Base-by-base conservation (phyloP, 768 basidiomycete species). In the Lyophyllum atratum region DNA sequence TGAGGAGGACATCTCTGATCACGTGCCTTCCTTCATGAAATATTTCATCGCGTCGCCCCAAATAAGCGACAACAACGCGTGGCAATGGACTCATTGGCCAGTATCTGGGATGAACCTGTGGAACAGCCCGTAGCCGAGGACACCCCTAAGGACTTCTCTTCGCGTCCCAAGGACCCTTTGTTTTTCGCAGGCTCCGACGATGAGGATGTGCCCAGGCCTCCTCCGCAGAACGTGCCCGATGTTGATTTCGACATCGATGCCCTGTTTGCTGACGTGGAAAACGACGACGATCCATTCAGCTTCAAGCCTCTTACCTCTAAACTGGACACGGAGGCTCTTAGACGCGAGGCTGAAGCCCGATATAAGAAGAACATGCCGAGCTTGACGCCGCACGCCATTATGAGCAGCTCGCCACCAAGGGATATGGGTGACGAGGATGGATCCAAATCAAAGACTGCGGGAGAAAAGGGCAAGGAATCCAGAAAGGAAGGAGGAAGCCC, bases 161-260 rank as follows among this genome's bases (percentile, higher is more conserved):
- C 73, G n/a, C 59, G 66, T 14, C 64, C 74, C 17, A 59, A 67
- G 17, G 67, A 72, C 19, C 53, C 82, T 1, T 76, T 91, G 17
- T 91, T 90, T 65, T 74, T 88, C 28, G 77, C 80, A 2, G 86
- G 80, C 62, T 81, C 80, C 4, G 85, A 86, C 54, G 81, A 84
- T 47, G 78, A 85, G 24, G 64, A 72, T 21, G 72, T 47, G 33
- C 49, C 54, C n/a, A 55, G 56, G 21, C 52, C 49, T 19, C 52
- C 52, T 4, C 56, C 54, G 45, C 64, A 64, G 25, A 66, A 82
- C 29, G 82, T 83, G 52, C 78, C 76, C 22, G 74, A 77, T 33
- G 65, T 80, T 52, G 82, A 84, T 48, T 72, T 81, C 25, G 80
- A 82, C 44, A 78, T 78, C 11, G 80, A 80, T 55, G 74, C 76